These are phyloP conservation scores for Heliocybe sulcata DNA, from an alignment of 1,284 basidiomycete genomes.

Conservation along the genomic window DNA sequence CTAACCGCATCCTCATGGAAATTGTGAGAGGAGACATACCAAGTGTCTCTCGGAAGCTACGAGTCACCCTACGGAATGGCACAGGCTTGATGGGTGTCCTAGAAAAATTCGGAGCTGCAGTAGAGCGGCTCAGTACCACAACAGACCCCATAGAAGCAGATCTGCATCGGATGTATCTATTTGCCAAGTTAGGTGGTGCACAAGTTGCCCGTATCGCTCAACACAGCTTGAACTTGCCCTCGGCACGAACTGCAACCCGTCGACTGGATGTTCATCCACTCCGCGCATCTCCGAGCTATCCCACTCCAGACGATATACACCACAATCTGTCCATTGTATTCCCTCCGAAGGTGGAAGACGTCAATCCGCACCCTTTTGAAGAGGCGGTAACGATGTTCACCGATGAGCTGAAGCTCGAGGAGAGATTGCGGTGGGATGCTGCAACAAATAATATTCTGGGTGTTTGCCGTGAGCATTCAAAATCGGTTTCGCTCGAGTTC, in stretches of 20 bases:
- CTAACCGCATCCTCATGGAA: background rate
- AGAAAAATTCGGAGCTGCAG: background rate
- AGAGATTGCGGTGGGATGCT: constrained; percentile 16
- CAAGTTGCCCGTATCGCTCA: constrained; percentile 12
- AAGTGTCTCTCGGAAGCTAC: background rate
- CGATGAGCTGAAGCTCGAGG: constrained; percentile 16
- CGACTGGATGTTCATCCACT: background rate
- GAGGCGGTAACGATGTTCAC: constrained; percentile 11
- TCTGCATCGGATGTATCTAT: constrained; percentile 11
- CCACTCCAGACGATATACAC: too few species aligned
- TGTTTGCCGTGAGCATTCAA: constrained; percentile 14
- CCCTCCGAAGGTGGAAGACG: background rate
- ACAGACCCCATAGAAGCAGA: constrained; percentile 4
- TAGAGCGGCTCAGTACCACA: background rate
- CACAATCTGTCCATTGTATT: background rate
- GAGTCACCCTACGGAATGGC: background rate
- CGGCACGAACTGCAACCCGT: background rate
- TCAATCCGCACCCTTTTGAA: background rate
- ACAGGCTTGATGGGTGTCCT: background rate
- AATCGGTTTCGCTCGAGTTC: constrained; percentile 10
- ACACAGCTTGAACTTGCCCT: background rate
- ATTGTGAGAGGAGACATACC: background rate
- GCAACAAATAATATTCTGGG: constrained; percentile 14
- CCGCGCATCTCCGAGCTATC: background rate
- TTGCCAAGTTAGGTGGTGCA: constrained; percentile 13